phyloP scores from a whole-genome alignment of 176 grass and related monocot genomes.

The Secale cereale region DNA sequence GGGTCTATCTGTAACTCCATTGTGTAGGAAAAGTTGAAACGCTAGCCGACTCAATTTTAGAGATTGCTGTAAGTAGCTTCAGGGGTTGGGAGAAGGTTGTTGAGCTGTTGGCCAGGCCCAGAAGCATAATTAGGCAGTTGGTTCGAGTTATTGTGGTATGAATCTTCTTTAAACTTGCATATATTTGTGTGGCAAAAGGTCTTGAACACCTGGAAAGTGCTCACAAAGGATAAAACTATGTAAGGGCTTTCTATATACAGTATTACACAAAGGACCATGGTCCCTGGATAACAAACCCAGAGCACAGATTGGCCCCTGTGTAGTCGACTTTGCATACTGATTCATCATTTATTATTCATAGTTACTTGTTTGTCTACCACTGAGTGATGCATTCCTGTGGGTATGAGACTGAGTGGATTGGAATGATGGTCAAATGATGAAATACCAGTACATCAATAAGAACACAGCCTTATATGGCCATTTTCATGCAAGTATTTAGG shows the following conservation, averaged over 20 bases:
- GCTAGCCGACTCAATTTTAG: not conserved
- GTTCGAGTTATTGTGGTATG: not conserved
- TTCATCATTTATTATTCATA: not conserved
- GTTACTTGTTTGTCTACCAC: not conserved
- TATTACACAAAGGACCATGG: not conserved
- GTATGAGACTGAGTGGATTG: not conserved
- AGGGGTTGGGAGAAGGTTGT: not conserved
- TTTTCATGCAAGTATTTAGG: not conserved
- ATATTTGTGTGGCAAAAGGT: not conserved
- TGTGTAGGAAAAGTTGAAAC: not conserved
- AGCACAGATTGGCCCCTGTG: not conserved
- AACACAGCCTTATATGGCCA: not conserved
- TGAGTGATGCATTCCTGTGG: constrained; percentile 5
- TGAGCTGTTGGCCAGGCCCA: not conserved
- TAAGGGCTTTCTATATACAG: not conserved
- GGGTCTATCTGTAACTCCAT: not conserved
- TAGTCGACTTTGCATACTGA: not conserved
- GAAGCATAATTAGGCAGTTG: not conserved
- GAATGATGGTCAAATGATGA: constrained; percentile 5
- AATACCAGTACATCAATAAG: not conserved
- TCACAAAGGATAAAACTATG: not conserved
- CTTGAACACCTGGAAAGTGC: not conserved
- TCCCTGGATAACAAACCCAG: not conserved
- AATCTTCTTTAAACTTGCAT: not conserved
- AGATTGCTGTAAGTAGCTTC: not conserved